Evolutionary conservation across 2,329 filamentous ascomycete species (phyloP).

Genomic region (Xylaria sp.): DNA sequence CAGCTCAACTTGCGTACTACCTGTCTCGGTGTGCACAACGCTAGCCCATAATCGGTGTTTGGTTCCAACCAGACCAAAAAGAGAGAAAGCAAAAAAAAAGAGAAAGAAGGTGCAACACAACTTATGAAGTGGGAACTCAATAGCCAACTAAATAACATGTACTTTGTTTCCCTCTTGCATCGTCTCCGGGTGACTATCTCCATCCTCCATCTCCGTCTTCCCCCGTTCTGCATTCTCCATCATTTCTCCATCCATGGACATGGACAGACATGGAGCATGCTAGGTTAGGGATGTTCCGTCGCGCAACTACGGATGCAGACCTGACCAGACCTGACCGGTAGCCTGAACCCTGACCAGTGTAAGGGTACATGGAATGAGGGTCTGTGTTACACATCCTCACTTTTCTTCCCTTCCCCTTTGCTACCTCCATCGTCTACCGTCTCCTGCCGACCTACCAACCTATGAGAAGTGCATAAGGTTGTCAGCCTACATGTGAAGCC

Average conservation of each 20-base stretch:
- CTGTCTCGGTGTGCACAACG: conserved; percentile 12
- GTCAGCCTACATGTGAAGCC: conserved; percentile 36
- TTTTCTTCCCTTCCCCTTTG: background rate
- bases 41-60: conserved; percentile 1
- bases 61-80: background rate
- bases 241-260: conserved; percentile 1
- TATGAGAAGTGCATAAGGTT: conserved; percentile 28
- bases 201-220: conserved; percentile 12
- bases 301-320: conserved; percentile 10
- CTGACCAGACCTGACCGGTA: conserved; percentile 13
- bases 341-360: conserved; percentile 26
- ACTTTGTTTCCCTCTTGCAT: background rate
- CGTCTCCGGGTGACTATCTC: background rate
- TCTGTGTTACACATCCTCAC: conserved; percentile 34
- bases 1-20: conserved; percentile 2
- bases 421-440: conserved; percentile 13
- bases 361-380: conserved; percentile 7
- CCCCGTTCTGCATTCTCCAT: conserved; percentile 1
- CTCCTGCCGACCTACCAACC: conserved; percentile 12
- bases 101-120: background rate
- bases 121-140: background rate
- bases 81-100: background rate
- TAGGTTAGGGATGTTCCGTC: conserved; percentile 8
- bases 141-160: background rate
- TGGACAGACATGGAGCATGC: too few relatives aligned